Evolutionary conservation across 768 basidiomycete genomes (phyloP), one percentile per base, ranked within the genome.

Genomic region (Panaeolus cyanescens): DNA sequence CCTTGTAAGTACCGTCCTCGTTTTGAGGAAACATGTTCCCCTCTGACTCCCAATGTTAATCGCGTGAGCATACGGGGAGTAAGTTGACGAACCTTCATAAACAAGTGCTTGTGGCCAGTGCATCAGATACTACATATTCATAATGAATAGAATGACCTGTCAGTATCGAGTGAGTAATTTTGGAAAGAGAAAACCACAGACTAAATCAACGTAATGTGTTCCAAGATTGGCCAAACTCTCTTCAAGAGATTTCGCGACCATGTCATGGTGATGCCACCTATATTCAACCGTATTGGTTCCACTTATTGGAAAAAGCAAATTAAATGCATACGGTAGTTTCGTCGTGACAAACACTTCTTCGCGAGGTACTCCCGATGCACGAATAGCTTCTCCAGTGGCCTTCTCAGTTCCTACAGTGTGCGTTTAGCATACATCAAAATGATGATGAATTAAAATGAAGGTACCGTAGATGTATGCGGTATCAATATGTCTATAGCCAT

Each of bases 341-440:
- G 83, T 83, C 0, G 82, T 84, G 32, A 85, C 71, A 65, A 80
- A 83, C 25, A 84, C 65, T 34, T 83, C 75, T 30, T 79, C 75
- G 28, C 84, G 77, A 3, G 82, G 78, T 37, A 84, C 72, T 2
- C 82, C 83, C 15, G 81, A 84, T 10, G 72, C 79, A 39, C 75
- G 76, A 59, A 87, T 72, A 0, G 78, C 81, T 5, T 74, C 65
- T 2, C 83, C 81, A 17, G 82, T 79, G 5, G 72, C 70, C 25
- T 67, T 69, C 59, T 83, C 83, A 6, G 80, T 83, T 8, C 61
- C 68, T 70, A 34, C 10, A 55, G 32, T 7, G 45, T 28, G 6
- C 8, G 17, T 15, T 55, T 10, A 32, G 22, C 12, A 36, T 13
- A n/a, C n/a, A n/a, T 33, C 50, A 15, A 8, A n/a, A 25, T 45